These are phyloP conservation scores for Lentinus brumalis DNA, from an alignment of 768 basidiomycete species.

Conservation along the genomic window DNA sequence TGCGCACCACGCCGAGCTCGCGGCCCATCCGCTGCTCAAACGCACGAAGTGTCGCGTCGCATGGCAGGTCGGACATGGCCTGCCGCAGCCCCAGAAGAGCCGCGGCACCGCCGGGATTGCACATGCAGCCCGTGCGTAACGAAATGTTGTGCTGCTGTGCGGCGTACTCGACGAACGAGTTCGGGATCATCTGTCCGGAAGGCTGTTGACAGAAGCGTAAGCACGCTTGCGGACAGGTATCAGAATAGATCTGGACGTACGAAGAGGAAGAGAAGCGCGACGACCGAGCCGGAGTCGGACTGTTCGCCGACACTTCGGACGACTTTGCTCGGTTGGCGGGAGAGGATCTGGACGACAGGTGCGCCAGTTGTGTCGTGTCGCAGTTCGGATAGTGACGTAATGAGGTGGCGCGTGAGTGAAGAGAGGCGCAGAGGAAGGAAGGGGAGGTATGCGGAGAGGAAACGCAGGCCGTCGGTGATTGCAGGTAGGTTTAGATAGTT, in stretches of 20 bases:
- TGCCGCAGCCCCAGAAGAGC: slow-evolving; percentile 66
- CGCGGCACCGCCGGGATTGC: slow-evolving; percentile 83
- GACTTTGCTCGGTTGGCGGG: slow-evolving; percentile 55
- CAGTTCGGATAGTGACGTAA: slow-evolving; percentile 53
- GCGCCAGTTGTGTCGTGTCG: slow-evolving; percentile 61
- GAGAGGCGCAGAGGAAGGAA: slow-evolving; percentile 78
- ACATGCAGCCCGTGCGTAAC: slow-evolving; percentile 84
- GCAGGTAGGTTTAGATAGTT: slow-evolving; percentile 79
- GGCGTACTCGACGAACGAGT: slow-evolving; percentile 72
- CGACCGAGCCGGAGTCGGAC: slow-evolving; percentile 62
- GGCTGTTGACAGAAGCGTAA: slow-evolving; percentile 44
- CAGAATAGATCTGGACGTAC: slow-evolving; percentile 42
- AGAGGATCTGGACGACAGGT: slow-evolving; percentile 71
- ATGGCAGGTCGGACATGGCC: slow-evolving; percentile 62
- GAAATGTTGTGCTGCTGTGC: slow-evolving; percentile 69
- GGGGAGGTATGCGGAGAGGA: slow-evolving; percentile 77
- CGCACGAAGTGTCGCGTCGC: slow-evolving; percentile 60
- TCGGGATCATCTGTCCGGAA: slow-evolving; percentile 64
- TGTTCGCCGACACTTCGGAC: slow-evolving; percentile 63
- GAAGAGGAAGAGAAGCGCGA: slow-evolving; percentile 63
- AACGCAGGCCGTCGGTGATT: slow-evolving; percentile 76
- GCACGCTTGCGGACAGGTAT: not conserved
- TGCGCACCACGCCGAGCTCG: slow-evolving; percentile 73
- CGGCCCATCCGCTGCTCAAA: slow-evolving; percentile 63
- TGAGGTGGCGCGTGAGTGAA: slow-evolving; percentile 64